A percentile compares a stretch with the other conserved stretches of the same genome.
phyloP scores from a whole-genome alignment of 495 filamentous ascomycete genomes.

The Aspergillus conjunctus region DNA sequence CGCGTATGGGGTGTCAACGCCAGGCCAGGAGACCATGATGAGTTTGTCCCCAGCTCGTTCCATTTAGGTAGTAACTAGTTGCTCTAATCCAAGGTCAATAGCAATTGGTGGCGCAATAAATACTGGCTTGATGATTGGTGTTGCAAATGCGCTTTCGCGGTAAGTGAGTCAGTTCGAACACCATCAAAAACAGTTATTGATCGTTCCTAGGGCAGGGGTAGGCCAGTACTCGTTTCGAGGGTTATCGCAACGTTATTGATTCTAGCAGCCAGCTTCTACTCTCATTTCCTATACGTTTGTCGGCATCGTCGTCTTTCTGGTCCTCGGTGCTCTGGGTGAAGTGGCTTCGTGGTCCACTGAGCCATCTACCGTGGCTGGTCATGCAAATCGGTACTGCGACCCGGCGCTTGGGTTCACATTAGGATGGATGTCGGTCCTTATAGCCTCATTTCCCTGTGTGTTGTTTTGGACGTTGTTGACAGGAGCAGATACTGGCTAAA shows the following conservation, averaged over 20 bases:
- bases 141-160: constrained; percentile 62
- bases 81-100: constrained; percentile 23
- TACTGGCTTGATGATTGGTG: constrained; percentile 66
- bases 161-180: constrained; percentile 37
- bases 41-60: constrained; percentile 25
- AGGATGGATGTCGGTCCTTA: constrained; percentile 50
- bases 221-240: constrained; percentile 11
- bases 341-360: constrained; percentile 64
- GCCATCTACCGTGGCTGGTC: constrained; percentile 59
- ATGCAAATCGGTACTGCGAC: constrained; percentile 62
- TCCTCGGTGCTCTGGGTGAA: constrained; percentile 64
- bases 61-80: not conserved
- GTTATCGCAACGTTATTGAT: constrained; percentile 8
- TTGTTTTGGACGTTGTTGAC: not conserved
- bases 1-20: constrained; percentile 4
- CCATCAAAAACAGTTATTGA: not conserved
- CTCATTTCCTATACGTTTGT: constrained; percentile 67
- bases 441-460: not conserved
- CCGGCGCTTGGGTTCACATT: constrained; percentile 65
- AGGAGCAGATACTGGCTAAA: constrained; percentile 54
- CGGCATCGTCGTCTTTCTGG: constrained; percentile 61
- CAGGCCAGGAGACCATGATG: constrained; percentile 72
- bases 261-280: constrained; percentile 52
- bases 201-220: constrained; percentile 36
- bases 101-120: constrained; percentile 85